Base-by-base conservation (phyloP, 495 filamentous ascomycete species). In the Aspergillus sparsus region DNA sequence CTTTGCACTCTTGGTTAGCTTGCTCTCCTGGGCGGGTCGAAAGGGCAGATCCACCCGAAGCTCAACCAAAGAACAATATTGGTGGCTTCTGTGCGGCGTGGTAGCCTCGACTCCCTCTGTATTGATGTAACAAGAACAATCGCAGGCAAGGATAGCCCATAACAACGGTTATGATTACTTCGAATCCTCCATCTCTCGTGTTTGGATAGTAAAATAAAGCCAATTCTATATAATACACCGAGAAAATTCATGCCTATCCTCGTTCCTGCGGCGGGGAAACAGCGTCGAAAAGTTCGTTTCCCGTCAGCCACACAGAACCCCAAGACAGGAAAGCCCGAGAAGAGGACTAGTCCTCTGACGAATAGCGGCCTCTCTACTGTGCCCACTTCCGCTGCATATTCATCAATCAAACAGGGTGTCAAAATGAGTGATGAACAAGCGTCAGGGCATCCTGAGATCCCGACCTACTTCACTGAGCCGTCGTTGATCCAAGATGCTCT, bases 401-500 rank as follows among this genome's bases (percentile, higher is more conserved):
- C 53, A 53, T 53, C 56, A 47, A 58, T 60, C 35, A 58, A 57
- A 15, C 42, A 57, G 32, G 13, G 41, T n/a, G 15, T 50, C 57
- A 66, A 31, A 27, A 64, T 65, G 62, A 46, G 27, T 49, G 60
- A 55, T 52, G 60, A 55, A 31, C 45, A 2, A 16, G 15, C 58
- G 16, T 37, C 77, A 67, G 55, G 60, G 49, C 69, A 71, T 53
- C 66, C 72, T 36, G 78, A 81, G 72, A 76, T 89, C 49, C 86
- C 89, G 33, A 75, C 80, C 54, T 67, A 94, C 36, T 93, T 90
- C 73, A 87, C 82, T 44, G 74, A 74, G 55, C 72, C 65, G 57
- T 86, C 89, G 5, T 74, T 78, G 41, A 80, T 97, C 65, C 79
- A 74, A 57, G 93, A 97, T 72, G 53, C 67, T 5, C 79, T 93